Base-by-base conservation (phyloP, 2,329 filamentous ascomycete species). In the Pestalotiopsis sp. region DNA sequence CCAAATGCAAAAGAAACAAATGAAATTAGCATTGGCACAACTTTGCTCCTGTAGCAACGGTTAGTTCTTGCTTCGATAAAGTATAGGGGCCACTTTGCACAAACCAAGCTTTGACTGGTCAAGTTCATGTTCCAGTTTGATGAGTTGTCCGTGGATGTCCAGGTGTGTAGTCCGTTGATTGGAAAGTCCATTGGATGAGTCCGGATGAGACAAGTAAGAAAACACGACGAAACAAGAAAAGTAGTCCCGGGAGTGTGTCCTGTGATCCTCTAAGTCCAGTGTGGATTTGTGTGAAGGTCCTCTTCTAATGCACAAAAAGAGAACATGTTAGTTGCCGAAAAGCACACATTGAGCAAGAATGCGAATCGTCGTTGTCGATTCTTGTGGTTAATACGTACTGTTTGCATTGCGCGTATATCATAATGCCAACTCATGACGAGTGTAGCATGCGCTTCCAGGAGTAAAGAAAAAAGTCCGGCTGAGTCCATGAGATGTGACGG, bases 11-110 rank as follows among this genome's bases (percentile, higher is more conserved):
- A 73, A 74, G 74, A 73, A 69, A 74, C 73, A 76, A 77, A 78
- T 70, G 75, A 77, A 75, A 76, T 70, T 73, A 77, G 70, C 73
- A 77, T 79, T 75, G 81, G 80, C 75, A 85, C 87, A 89, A 86
- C 87, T 88, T 88, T 88, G 87, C 84, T 80, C 82, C 86, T 88
- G 76, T 73, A 70, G 23, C 36, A 67, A 52, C 71, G 75, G 76
- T 83, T 81, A 84, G 81, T 79, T 68, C 68, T 68, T 66, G 64
- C 57, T 70, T 71, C 62, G 64, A 59, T 38, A 17, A 57, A 63
- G 64, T 68, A 68, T 36, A 60, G 62, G 74, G 72, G 75, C 71
- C 72, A 75, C 71, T 70, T 66, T 74, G 75, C 77, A 83, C 82
- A 82, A 72, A 84, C 82, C 80, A 76, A 74, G 70, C 68, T 75